Conservation (phyloP, 1,284 basidiomycete genomes). For the Rhodotorula mucilaginosa region DNA sequence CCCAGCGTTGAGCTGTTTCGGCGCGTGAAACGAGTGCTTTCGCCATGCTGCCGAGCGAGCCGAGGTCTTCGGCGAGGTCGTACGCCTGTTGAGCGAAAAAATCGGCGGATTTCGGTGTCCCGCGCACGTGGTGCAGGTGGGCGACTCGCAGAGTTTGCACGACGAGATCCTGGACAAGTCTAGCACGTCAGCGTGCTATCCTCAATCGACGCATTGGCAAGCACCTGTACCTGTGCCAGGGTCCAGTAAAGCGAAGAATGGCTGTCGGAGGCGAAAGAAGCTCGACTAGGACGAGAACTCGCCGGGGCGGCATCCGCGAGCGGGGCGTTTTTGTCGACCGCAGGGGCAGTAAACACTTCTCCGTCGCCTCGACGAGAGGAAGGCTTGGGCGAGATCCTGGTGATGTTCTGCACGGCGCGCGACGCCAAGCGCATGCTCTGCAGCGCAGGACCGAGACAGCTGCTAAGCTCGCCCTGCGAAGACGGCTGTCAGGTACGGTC, state of each 20-base stretch:
- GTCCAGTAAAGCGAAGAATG: conserved; percentile 67
- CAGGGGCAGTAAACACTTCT: conserved; percentile 3
- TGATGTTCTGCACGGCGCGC: conserved; percentile 67
- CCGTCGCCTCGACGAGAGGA: neutral
- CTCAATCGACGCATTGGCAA: neutral
- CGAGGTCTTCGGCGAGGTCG: conserved; percentile 64
- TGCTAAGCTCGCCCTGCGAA: conserved; percentile 63
- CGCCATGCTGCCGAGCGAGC: conserved; percentile 62
- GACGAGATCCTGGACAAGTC: conserved; percentile 55
- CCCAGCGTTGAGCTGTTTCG: conserved; percentile 66
- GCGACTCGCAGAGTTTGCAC: conserved; percentile 63
- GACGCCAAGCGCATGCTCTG: conserved; percentile 76
- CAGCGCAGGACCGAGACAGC: conserved; percentile 62
- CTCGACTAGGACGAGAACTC: conserved; percentile 1
- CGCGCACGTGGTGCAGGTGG: conserved; percentile 64
- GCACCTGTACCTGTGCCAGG: conserved; percentile 57
- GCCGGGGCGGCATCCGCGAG: conserved; percentile 45
- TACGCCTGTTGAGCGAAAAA: conserved; percentile 73
- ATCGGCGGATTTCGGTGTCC: conserved; percentile 75
- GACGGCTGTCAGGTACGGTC: no score
- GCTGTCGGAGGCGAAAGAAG: neutral
- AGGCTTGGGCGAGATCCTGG: conserved; percentile 54
- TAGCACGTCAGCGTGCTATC: neutral
- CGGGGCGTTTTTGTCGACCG: conserved; percentile 17
- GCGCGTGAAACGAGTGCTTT: conserved; percentile 64